A percentile compares a stretch with the other conserved stretches of the same genome.
These are phyloP conservation scores for Fusarium globosum DNA, from an alignment of 2,329 filamentous ascomycete species.

Conservation along the genomic window DNA sequence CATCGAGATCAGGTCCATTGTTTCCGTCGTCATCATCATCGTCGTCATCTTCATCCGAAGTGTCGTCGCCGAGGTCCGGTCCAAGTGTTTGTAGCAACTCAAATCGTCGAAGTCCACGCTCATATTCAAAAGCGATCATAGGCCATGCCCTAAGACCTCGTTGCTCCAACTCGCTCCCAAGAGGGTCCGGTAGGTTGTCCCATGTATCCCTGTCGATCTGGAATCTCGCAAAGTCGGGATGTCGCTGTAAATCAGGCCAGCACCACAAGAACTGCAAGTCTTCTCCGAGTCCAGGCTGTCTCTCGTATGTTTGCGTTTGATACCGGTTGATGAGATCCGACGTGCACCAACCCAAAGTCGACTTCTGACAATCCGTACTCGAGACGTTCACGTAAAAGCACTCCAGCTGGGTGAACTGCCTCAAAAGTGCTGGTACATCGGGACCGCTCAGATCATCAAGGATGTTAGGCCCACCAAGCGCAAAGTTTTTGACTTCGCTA, in stretches of 20 bases:
- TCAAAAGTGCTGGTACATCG: background rate
- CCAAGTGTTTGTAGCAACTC: constrained; percentile 27
- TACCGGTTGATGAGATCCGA: constrained; percentile 47
- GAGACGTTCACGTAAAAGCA: constrained; percentile 42
- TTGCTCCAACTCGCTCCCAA: constrained; percentile 7
- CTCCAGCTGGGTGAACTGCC: constrained; percentile 43
- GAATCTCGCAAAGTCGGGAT: constrained; percentile 46
- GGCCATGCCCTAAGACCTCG: constrained; percentile 44
- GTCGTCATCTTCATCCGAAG: constrained; percentile 22
- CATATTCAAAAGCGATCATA: constrained; percentile 47
- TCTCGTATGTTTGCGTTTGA: constrained; percentile 43
- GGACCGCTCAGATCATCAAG: background rate
- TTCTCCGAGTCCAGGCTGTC: constrained; percentile 39
- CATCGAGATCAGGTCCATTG: constrained; percentile 38
- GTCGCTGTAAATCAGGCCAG: constrained; percentile 50
- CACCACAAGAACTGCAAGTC: constrained; percentile 44
- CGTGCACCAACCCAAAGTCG: constrained; percentile 47
- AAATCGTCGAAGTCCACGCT: constrained; percentile 25
- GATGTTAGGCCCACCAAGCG: constrained; percentile 27
- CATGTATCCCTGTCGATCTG: constrained; percentile 32
- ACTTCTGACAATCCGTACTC: constrained; percentile 4
- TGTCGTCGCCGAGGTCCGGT: constrained; percentile 15
- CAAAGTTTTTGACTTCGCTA: constrained; percentile 46
- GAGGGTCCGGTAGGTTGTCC: background rate
- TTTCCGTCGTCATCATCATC: constrained; percentile 21